A percentile compares a stretch with the other conserved stretches of the same genome.
These are phyloP conservation scores for Pyricularia pennisetigena DNA, from an alignment of 2,329 filamentous ascomycete species.

Conservation along the genomic window DNA sequence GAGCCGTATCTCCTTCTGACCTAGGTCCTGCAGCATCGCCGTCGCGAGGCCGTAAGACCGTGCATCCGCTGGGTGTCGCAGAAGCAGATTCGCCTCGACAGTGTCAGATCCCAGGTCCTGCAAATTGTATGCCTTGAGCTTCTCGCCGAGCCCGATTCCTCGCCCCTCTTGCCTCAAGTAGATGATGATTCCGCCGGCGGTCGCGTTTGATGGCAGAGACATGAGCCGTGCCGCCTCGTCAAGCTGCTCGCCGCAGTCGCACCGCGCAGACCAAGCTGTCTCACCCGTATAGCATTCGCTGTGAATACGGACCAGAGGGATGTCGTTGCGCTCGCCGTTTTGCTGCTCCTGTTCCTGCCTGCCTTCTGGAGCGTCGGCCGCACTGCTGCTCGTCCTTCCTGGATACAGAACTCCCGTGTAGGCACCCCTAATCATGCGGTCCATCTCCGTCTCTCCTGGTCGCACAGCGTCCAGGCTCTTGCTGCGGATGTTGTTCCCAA, in stretches of 20 bases:
- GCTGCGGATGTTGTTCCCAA: constrained; percentile 76
- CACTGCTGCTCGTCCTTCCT: constrained; percentile 65
- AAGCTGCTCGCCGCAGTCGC: constrained; percentile 95
- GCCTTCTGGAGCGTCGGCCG: background rate
- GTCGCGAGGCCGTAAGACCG: constrained; percentile 94
- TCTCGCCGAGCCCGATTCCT: constrained; percentile 88
- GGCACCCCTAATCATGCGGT: constrained; percentile 88
- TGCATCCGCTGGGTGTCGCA: constrained; percentile 89
- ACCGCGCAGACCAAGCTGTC: constrained; percentile 95
- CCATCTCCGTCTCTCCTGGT: constrained; percentile 73
- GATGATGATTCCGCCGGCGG: constrained; percentile 78
- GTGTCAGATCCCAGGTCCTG: constrained; percentile 97
- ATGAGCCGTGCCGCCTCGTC: constrained; percentile 94
- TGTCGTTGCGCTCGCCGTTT: background rate
- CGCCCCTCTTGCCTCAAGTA: constrained; percentile 94
- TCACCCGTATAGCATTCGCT: constrained; percentile 98
- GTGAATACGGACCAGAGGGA: constrained; percentile 86
- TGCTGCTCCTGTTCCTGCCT: constrained; percentile 1
- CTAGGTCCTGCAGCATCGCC: constrained; percentile 83
- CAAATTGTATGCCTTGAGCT: constrained; percentile 95
- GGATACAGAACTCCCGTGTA: constrained; percentile 85
- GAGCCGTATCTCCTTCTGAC: constrained; percentile 66
- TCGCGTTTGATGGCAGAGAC: constrained; percentile 49
- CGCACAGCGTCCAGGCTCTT: constrained; percentile 59
- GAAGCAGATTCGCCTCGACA: constrained; percentile 84